These are phyloP conservation scores for Canariomyces notabilis DNA, from an alignment of 2,329 filamentous ascomycete genomes.

Conservation along the genomic window DNA sequence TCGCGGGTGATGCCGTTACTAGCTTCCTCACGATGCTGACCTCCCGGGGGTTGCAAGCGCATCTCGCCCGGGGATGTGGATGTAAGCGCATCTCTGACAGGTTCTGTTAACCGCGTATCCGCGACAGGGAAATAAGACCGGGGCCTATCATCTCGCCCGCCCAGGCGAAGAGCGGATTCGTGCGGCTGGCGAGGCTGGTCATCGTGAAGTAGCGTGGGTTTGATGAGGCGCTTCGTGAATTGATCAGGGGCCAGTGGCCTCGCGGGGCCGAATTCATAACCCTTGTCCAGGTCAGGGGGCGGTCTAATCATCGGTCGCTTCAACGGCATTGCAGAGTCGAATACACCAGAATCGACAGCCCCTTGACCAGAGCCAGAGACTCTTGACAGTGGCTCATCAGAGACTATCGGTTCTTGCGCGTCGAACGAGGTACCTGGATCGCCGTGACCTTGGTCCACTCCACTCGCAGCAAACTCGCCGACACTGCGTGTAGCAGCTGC, in stretches of 20 bases:
- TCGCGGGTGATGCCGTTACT: not conserved
- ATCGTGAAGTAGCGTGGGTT: not conserved
- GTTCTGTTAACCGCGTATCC: not conserved
- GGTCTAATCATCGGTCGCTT: slow-evolving; percentile 4
- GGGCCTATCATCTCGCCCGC: too few species aligned
- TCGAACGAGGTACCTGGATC: not conserved
- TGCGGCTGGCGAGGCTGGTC: not conserved
- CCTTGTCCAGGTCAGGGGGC: slow-evolving; percentile 2
- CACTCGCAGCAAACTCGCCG: not conserved
- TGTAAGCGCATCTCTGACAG: too few species aligned
- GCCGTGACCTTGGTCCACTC: not conserved
- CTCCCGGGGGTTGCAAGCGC: not conserved
- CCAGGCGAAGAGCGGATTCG: not conserved
- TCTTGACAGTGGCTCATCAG: not conserved
- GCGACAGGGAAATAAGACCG: not conserved
- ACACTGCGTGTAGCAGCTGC: not conserved
- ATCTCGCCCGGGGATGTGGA: not conserved
- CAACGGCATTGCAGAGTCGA: slow-evolving; percentile 5
- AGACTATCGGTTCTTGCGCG: not conserved
- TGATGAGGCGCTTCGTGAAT: slow-evolving; percentile 13
- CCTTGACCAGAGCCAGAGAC: not conserved
- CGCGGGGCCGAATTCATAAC: slow-evolving; percentile 14
- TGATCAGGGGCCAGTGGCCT: slow-evolving; percentile 10
- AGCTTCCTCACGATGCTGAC: not conserved
- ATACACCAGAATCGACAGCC: not conserved